These are phyloP conservation scores for Papiliotrema flavescens DNA, from an alignment of 1,284 basidiomycete genomes.

Conservation along the genomic window DNA sequence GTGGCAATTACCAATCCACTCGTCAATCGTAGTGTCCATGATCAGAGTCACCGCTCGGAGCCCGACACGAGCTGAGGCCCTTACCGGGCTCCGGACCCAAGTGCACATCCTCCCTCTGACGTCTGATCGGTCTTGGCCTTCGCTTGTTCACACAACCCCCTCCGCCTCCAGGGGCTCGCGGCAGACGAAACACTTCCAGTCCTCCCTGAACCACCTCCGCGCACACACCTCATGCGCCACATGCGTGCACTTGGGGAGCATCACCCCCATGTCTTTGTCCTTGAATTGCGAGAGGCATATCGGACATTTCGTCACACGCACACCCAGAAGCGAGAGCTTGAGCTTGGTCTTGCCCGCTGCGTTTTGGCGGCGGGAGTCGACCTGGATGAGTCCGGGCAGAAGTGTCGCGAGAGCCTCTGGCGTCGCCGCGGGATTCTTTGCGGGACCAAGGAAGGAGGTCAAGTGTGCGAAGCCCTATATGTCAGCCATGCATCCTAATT, in stretches of 20 bases:
- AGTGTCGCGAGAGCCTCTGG: slow-evolving; percentile 47
- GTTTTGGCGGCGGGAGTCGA: slow-evolving; percentile 63
- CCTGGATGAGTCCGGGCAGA: slow-evolving; percentile 60
- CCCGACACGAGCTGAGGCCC: too few species aligned
- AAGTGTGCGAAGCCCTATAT: slow-evolving; percentile 58
- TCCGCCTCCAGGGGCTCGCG: slow-evolving; percentile 24
- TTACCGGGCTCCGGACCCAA: too few species aligned
- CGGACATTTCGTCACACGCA: slow-evolving; percentile 69
- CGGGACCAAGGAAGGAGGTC: slow-evolving; percentile 62
- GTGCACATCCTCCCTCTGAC: too few species aligned
- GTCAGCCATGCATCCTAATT: background rate
- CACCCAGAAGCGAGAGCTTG: slow-evolving; percentile 68
- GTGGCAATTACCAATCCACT: too few species aligned
- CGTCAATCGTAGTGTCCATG: too few species aligned
- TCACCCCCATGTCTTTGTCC: slow-evolving; percentile 57
- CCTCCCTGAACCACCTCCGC: slow-evolving; percentile 44
- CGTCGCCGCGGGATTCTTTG: slow-evolving; percentile 43
- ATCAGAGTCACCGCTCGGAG: too few species aligned
- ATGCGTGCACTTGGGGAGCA: slow-evolving; percentile 68
- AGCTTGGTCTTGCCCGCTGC: slow-evolving; percentile 70
- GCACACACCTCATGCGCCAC: slow-evolving; percentile 45
- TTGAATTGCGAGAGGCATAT: slow-evolving; percentile 76
- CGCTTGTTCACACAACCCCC: background rate
- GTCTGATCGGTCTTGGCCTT: too few species aligned
- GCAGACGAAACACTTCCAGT: slow-evolving; percentile 46